A percentile compares a stretch with the other conserved stretches of the same genome.
These are phyloP conservation scores for Helianthus tuberosus DNA, from an alignment of 129 eudicot genomes.

Conservation along the genomic window DNA sequence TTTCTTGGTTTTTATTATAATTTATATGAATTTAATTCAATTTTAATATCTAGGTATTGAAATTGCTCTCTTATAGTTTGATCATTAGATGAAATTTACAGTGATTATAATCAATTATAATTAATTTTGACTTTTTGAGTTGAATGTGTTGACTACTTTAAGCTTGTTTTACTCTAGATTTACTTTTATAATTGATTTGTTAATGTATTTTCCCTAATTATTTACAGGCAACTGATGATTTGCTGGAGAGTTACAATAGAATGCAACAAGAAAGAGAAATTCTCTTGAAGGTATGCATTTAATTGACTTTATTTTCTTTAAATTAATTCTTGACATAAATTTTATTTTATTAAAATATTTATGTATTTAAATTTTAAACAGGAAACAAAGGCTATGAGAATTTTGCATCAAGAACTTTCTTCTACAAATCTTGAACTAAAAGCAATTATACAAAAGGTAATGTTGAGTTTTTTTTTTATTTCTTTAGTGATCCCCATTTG, in stretches of 20 bases:
- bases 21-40: not conserved
- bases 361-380: conserved; percentile 26
- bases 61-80: not conserved
- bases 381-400: conserved; percentile 38
- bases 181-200: not conserved
- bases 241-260: conserved; percentile 34
- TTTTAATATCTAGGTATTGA: not conserved
- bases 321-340: not conserved
- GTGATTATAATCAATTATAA: not conserved
- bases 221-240: conserved; percentile 49
- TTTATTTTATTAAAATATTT: not conserved
- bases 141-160: conserved; percentile 1
- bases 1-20: not conserved
- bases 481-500: not conserved
- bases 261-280: conserved; percentile 36
- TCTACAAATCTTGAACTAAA: conserved; percentile 46
- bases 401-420: conserved; percentile 27
- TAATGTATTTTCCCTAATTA: conserved; percentile 1
- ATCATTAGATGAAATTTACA: not conserved
- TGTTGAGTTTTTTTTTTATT: not conserved
- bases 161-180: not conserved
- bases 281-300: conserved; percentile 43
- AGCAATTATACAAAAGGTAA: conserved; percentile 50
- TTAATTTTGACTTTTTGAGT: not conserved
- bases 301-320: conserved; percentile 21